These are phyloP conservation scores for Tolypocladium capitatum DNA, from an alignment of 2,329 filamentous ascomycete genomes.

Conservation along the genomic window DNA sequence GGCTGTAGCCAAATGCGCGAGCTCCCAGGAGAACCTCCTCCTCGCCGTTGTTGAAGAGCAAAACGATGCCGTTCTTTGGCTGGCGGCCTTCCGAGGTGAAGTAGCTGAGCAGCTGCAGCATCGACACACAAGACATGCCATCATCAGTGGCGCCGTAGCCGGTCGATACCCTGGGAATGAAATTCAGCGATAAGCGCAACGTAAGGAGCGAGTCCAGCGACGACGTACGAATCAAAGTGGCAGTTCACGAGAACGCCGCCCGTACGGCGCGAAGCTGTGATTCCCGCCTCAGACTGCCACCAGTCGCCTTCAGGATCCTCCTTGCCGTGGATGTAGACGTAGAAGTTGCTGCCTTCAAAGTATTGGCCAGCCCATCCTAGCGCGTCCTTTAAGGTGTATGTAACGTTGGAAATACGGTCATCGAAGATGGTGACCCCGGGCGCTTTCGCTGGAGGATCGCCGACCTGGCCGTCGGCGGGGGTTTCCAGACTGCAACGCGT, in stretches of 20 bases:
- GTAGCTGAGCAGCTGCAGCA: constrained; percentile 76
- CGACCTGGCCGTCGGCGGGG: not conserved
- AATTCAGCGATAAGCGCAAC: constrained; percentile 6
- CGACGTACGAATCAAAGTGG: constrained; percentile 63
- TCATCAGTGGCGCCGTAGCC: constrained; percentile 91
- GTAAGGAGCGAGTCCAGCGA: not conserved
- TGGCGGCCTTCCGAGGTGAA: constrained; percentile 61
- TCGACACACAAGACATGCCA: constrained; percentile 75
- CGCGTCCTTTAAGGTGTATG: constrained; percentile 28
- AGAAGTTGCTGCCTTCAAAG: constrained; percentile 85
- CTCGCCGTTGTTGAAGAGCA: constrained; percentile 89
- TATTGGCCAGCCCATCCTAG: constrained; percentile 44
- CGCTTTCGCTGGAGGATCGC: constrained; percentile 1
- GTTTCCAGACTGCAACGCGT: constrained; percentile 1
- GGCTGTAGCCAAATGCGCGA: constrained; percentile 70
- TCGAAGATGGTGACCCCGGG: constrained; percentile 55
- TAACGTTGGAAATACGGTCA: constrained; percentile 67
- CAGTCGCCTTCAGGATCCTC: constrained; percentile 61
- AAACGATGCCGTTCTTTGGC: constrained; percentile 67
- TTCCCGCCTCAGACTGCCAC: constrained; percentile 43
- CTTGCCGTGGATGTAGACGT: constrained; percentile 77
- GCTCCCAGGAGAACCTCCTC: constrained; percentile 88
- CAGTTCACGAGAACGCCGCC: constrained; percentile 86
- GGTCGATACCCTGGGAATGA: constrained; percentile 57
- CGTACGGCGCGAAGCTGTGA: constrained; percentile 37